Evolutionary conservation across 192 early-diverging fungal species (phyloP), one percentile per base, ranked within the genome.

Genomic region (Backusella tuberculispora): DNA sequence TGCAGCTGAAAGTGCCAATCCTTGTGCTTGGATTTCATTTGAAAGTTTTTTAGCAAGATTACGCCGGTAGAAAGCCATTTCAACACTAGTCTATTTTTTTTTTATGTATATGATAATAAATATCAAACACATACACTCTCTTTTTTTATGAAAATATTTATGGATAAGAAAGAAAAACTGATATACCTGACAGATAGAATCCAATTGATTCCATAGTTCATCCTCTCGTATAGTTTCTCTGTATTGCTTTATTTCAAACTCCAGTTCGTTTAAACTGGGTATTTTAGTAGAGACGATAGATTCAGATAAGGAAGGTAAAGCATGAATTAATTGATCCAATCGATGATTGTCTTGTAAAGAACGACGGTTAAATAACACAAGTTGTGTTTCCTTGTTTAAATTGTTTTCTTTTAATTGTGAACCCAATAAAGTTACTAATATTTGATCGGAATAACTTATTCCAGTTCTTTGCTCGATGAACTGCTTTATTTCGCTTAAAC

Each of bases 11-110:
- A 69, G 44, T 0, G 68, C 68, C 3, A 69, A 45, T 14, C 24
- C 42, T 69, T 69, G 68, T 2, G 68, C 68, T 46, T 69, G 24
- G 13, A 69, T 69, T 69, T 69, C 68, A 21, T 24, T 45, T 69
- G 68, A 26, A 8, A 69, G 19, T 8, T 26, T 40, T 24, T 47
- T 45, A 24, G 44, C 26, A 24, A 45, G 13, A 2, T 13, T 24
- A n/a, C 42, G 42, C 7, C 68, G 68, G 26, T 45, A 40, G 15
- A 66, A 34, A 7, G 64, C 26, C 26, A 66, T 66, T 38, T 66
- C 24, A 45, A 69, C 68, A 45, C 68, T 46, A 29, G 17, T 45
- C 68, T 69, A 47, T 7, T 45, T 41, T 15, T 13, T 66, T 9
- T 15, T 9, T 17, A 40, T 3, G 13, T 37, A 53, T 2, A 65